A percentile compares a stretch with the other conserved stretches of the same genome.
Evolutionary conservation across 495 filamentous ascomycete species (phyloP).

Genomic region (Trypethelium eluteriae): DNA sequence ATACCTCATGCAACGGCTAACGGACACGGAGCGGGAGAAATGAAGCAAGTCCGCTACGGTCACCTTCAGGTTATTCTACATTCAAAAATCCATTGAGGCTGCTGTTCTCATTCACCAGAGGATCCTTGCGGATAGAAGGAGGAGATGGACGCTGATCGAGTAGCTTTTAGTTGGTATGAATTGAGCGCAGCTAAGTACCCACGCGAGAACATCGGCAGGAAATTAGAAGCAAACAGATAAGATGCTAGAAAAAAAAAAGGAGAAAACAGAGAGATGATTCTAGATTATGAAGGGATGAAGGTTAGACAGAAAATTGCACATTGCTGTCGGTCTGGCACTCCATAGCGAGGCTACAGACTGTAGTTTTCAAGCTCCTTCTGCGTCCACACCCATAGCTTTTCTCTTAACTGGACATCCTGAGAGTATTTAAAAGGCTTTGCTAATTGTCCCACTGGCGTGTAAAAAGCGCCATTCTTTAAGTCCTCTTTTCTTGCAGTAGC

Average conservation of each 20-base stretch:
- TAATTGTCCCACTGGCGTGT: slow-evolving; percentile 37
- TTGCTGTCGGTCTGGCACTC: background rate
- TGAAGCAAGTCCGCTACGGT: background rate
- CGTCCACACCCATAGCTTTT: slow-evolving; percentile 41
- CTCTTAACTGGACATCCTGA: slow-evolving; percentile 29
- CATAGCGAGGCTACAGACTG: background rate
- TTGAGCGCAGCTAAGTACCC: no score
- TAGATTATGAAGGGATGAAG: background rate
- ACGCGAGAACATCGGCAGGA: no score
- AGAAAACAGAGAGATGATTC: no score
- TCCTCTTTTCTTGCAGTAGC: slow-evolving; percentile 33
- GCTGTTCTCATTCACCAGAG: no score
- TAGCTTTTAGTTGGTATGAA: no score
- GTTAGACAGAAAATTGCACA: background rate
- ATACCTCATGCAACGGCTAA: slow-evolving; percentile 89
- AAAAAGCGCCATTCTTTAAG: slow-evolving; percentile 36
- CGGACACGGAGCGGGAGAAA: slow-evolving; percentile 57
- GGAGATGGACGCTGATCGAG: no score
- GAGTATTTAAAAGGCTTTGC: slow-evolving; percentile 26
- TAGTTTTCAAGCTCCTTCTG: slow-evolving; percentile 30
- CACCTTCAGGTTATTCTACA: background rate
- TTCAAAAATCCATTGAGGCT: background rate
- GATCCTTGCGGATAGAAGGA: no score
- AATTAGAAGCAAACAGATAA: no score
- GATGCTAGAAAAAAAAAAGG: no score